Base-by-base conservation (phyloP, 2,329 filamentous ascomycete species). In the Colletotrichum costaricense region DNA sequence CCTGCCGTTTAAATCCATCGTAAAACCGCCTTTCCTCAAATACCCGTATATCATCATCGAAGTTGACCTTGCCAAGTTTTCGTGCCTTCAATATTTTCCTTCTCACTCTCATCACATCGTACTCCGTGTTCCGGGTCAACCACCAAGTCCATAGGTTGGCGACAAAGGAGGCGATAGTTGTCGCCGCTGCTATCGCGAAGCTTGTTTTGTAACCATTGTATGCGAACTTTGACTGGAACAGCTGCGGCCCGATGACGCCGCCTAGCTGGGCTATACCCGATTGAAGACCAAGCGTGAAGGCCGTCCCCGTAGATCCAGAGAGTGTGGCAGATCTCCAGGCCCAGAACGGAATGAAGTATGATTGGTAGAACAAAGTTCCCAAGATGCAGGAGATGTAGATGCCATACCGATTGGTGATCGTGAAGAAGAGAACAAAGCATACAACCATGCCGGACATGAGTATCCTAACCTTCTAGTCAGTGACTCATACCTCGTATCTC, bases 291-390 rank as follows among this genome's bases (percentile, higher is more conserved):
- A 86, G 78, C 0, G 84, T 84, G 67, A 87, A 86, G 0, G 84
- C 85, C 0, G 84, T 84, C 12, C 84, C 85, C 0, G 85, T 87
- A 6, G 81, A 81, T 2, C 85, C 84, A 1, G 78, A 76, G 1
- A 86, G 77, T 11, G 83, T 84, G 3, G 83, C 81, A 4, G 84
- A 84, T 54, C 84, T 80, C 84, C 83, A 86, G 28, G 81, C 81
- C 84, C 84, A 87, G 74, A 86, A 86, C 0, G 85, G 82, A 16
- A 87, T 84, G 70, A 86, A 86, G 68, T 84, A 86, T 4, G 80
- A 76, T 9, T 79, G 79, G 71, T 86, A 86, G 69, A 86, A 86
- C 64, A 84, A 79, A 0, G 80, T 84, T 5, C 85, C 84, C 14
- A 88, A 80, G 7, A 84, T 81, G 72, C 84, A 85, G 5, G 84